These are phyloP conservation scores for Syzygium syzygioides DNA, from an alignment of 441 rosid species.

Conservation along the genomic window DNA sequence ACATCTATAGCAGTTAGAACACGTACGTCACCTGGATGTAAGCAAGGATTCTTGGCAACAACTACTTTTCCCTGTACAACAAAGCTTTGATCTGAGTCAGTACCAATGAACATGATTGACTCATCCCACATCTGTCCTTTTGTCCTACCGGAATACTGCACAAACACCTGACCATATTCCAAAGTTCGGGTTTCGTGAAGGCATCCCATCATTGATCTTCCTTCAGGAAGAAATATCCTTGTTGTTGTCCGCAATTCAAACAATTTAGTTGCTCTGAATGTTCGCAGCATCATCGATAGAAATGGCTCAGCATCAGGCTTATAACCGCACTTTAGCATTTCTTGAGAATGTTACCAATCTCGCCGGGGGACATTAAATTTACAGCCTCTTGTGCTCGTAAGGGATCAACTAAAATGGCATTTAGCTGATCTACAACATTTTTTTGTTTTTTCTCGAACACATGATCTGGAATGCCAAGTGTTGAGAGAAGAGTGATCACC, in stretches of 20 bases:
- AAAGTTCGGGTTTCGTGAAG: conserved; percentile 65
- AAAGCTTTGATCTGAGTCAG: background rate
- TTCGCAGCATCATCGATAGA: conserved; percentile 79
- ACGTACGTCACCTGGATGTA: conserved; percentile 88
- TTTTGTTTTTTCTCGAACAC: conserved; percentile 49
- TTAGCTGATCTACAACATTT: conserved; percentile 45
- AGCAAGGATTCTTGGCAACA: conserved; percentile 80
- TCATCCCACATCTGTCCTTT: background rate
- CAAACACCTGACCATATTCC: conserved; percentile 71
- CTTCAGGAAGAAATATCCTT: conserved; percentile 46
- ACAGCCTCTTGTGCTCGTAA: conserved; percentile 60
- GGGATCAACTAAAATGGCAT: conserved; percentile 49
- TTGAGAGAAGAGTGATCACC: conserved; percentile 45
- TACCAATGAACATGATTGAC: background rate
- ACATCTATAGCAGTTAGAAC: conserved; percentile 59
- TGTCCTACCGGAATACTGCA: conserved; percentile 36
- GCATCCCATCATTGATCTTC: conserved; percentile 85
- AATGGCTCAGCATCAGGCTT: conserved; percentile 65
- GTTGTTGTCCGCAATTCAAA: conserved; percentile 54
- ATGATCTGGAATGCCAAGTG: conserved; percentile 49
- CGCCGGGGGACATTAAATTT: conserved; percentile 55
- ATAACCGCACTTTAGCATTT: conserved; percentile 56
- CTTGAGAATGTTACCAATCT: conserved; percentile 46
- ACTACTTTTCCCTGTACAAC: conserved; percentile 34
- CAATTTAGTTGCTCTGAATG: conserved; percentile 62